Conservation (phyloP, 805 yeast species). For the Metschnikowia orientalis region DNA sequence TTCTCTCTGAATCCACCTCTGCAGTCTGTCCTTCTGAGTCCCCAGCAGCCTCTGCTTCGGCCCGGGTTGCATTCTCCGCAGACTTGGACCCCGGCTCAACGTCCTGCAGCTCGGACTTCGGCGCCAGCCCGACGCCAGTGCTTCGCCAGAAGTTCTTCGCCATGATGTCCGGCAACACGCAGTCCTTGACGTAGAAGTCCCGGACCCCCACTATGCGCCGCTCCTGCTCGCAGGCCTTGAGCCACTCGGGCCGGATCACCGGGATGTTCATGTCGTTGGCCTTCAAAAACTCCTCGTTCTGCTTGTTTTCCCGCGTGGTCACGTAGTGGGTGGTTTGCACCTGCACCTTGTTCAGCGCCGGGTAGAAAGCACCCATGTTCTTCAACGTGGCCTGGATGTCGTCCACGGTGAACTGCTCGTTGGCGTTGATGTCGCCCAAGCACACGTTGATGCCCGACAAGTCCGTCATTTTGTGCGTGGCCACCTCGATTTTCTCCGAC, state of each 20-base stretch:
- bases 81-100: neutral
- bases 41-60: too few relatives aligned
- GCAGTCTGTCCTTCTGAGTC: neutral
- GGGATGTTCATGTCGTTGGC: conserved; percentile 89
- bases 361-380: conserved; percentile 73
- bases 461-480: conserved; percentile 95
- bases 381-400: conserved; percentile 62
- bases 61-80: conserved; percentile 1
- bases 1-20: conserved; percentile 1
- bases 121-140: too few relatives aligned
- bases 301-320: conserved; percentile 56
- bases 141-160: conserved; percentile 40
- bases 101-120: conserved; percentile 1
- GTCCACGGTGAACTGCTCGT: conserved; percentile 38
- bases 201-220: conserved; percentile 90
- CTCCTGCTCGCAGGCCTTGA: conserved; percentile 87
- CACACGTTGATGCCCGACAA: conserved; percentile 89
- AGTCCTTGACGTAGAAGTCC: conserved; percentile 67
- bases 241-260: conserved; percentile 93
- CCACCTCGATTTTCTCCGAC: conserved; percentile 64
- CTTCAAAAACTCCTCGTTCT: conserved; percentile 65
- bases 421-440: conserved; percentile 69
- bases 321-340: conserved; percentile 94
- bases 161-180: conserved; percentile 41
- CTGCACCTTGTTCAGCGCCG: conserved; percentile 64